Conservation (phyloP, 2,329 filamentous ascomycete species). For the Tolypocladium cylindrosporum region DNA sequence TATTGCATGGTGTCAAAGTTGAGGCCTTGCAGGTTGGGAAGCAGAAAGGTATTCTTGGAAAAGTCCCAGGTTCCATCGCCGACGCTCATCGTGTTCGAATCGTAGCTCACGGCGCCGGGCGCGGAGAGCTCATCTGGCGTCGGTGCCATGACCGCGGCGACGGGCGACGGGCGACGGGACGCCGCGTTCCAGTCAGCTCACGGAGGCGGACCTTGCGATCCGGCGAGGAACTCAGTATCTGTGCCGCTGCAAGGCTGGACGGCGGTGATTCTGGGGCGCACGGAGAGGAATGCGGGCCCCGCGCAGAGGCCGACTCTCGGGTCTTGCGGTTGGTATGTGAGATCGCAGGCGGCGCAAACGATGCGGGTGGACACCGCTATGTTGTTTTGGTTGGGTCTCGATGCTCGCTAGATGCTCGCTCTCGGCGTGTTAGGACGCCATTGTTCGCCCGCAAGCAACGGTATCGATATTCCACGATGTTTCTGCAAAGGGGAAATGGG, state of each 20-base stretch:
- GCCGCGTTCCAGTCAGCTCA: constrained; percentile 11
- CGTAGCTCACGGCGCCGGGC: constrained; percentile 63
- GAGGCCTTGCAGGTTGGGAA: constrained; percentile 66
- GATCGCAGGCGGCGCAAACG: neutral
- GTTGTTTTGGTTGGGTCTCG: neutral
- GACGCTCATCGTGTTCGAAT: constrained; percentile 63
- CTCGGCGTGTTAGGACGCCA: neutral
- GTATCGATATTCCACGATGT: neutral
- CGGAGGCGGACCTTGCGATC: neutral
- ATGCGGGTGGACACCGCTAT: neutral
- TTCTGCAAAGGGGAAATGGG: neutral
- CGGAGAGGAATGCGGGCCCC: neutral
- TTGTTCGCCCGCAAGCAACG: neutral
- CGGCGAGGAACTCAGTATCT: neutral
- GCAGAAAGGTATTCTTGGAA: constrained; percentile 63
- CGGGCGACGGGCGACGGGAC: constrained; percentile 9
- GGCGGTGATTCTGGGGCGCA: neutral
- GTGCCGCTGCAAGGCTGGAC: neutral
- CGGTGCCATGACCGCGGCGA: constrained; percentile 48
- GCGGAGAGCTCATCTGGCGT: constrained; percentile 51
- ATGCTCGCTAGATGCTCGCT: neutral
- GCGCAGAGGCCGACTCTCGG: neutral
- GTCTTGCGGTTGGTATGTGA: neutral
- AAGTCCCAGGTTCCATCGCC: constrained; percentile 82
- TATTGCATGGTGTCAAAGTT: constrained; percentile 78